Percentiles rank a stretch among this genome's conserved stretches.
Conservation (phyloP, 352 stramenopile genomes). For the Globisporangium paroecandrum region DNA sequence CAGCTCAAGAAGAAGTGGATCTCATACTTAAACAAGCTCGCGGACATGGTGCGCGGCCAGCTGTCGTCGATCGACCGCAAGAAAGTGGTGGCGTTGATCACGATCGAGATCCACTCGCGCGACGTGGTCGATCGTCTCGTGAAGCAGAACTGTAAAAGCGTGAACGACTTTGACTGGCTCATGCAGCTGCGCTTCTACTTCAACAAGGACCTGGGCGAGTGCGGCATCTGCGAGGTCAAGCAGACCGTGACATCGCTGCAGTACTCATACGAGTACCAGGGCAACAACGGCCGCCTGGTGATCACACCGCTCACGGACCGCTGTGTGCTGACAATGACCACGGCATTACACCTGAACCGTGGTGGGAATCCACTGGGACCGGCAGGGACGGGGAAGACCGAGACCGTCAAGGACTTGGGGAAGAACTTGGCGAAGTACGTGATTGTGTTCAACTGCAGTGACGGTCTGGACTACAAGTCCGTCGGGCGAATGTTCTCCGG, state of each 20-base stretch:
- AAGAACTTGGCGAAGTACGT: slow-evolving; percentile 94
- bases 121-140: slow-evolving; percentile 94
- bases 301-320: slow-evolving; percentile 92
- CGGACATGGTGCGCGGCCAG: slow-evolving; percentile 90
- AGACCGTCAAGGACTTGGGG: slow-evolving; percentile 93
- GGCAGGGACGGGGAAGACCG: slow-evolving; percentile 92
- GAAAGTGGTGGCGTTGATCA: slow-evolving; percentile 97
- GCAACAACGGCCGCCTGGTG: slow-evolving; percentile 87
- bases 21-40: slow-evolving; percentile 92
- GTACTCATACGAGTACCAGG: slow-evolving; percentile 86
- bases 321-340: slow-evolving; percentile 93
- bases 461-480: slow-evolving; percentile 93
- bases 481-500: slow-evolving; percentile 92
- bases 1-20: slow-evolving; percentile 94
- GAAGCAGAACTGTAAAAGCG: slow-evolving; percentile 90
- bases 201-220: slow-evolving; percentile 80
- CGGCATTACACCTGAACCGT: slow-evolving; percentile 88
- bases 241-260: slow-evolving; percentile 83
- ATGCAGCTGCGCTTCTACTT: slow-evolving; percentile 89
- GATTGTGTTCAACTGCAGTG: slow-evolving; percentile 94
- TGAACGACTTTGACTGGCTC: slow-evolving; percentile 91
- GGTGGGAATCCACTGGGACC: slow-evolving; percentile 90
- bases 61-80: slow-evolving; percentile 89
- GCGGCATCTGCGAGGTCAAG: slow-evolving; percentile 83
- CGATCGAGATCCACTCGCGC: slow-evolving; percentile 95